Base-by-base conservation (phyloP, 768 basidiomycete genomes). In the Tylopilus cervinicoccineus region DNA sequence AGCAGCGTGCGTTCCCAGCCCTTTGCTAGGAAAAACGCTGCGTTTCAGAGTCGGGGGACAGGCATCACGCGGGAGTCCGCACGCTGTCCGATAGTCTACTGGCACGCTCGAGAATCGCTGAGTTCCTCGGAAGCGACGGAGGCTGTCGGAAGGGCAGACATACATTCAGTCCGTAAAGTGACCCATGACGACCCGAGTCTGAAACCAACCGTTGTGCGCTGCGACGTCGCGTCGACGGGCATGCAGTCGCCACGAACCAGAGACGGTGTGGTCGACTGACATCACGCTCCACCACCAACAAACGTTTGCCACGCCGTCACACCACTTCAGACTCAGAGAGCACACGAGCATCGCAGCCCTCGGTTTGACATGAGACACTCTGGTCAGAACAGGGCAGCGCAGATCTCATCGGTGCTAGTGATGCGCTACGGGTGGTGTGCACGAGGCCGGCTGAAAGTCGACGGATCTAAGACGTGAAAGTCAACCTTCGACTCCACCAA, bases 381-480 rank as follows among this genome's bases (percentile, higher is more conserved):
- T 36, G 12, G 22, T 46, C 16, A 24, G 19, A 36, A 23, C n/a
- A 23, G 19, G 29, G 6, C 7, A 16, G 10, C 23, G n/a, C 24
- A 44, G 47, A 51, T 33, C 29, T 26, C 57, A 51, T 39, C 51
- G 22, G 33, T 31, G 44, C 11, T 34, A 33, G 42, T 45, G 6
- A 13, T 33, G 29, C 23, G 45, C 16, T 39, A 41, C 49, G 29
- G 27, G 20, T 34, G 24, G 11, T 11, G 27, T 32, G 32, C 57
- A 52, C 49, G 49, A 46, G 57, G 49, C 19, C 12, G 2, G 19
- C 38, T 40, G n/a, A 17, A 43, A 40, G 11, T 37, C 42, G 24
- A 26, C 50, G 47, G 51, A 51, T 53, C 58, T 43, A 53, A 23
- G 37, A 40, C 41, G 45, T 44, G 23, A 19, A 45, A 49, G 47